These are phyloP conservation scores for Phytophthora ohioensis DNA, from an alignment of 352 stramenopile species.

Conservation along the genomic window DNA sequence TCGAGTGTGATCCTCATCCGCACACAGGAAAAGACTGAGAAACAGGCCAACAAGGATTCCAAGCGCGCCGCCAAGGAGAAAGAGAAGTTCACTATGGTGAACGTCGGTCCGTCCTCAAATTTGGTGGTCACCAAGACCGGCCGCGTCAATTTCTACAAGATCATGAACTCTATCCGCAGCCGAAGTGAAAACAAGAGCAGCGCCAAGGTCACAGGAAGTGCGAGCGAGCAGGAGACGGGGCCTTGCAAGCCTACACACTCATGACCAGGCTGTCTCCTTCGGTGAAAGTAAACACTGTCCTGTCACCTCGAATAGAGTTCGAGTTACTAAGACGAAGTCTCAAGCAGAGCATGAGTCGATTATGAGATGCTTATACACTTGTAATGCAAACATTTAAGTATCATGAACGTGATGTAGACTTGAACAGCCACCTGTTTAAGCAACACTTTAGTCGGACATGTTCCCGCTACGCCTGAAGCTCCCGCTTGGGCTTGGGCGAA, in stretches of 20 bases:
- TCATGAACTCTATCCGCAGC: slow-evolving; percentile 38
- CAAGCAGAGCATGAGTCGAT: slow-evolving; percentile 25
- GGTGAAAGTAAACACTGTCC: slow-evolving; percentile 8
- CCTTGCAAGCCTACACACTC: slow-evolving; percentile 11
- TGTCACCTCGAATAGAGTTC: slow-evolving; percentile 24
- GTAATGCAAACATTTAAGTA: slow-evolving; percentile 25
- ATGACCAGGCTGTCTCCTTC: neutral
- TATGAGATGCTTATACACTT: slow-evolving; percentile 30
- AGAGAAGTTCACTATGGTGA: slow-evolving; percentile 19
- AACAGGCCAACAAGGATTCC: slow-evolving; percentile 29
- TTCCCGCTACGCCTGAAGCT: slow-evolving; percentile 57
- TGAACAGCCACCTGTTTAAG: neutral
- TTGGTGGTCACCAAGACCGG: slow-evolving; percentile 34
- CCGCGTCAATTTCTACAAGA: slow-evolving; percentile 31
- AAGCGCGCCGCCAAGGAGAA: slow-evolving; percentile 29
- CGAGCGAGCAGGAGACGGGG: slow-evolving; percentile 13
- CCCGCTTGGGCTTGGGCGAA: slow-evolving; percentile 37
- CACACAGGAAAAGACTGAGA: slow-evolving; percentile 42
- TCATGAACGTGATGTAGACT: neutral
- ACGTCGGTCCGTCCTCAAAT: slow-evolving; percentile 27
- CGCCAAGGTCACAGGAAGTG: slow-evolving; percentile 19
- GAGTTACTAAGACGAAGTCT: neutral
- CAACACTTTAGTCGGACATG: slow-evolving; percentile 46
- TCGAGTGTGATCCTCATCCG: slow-evolving; percentile 55
- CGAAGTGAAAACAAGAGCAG: slow-evolving; percentile 25